Conservation (phyloP, 768 basidiomycete species). For the Suillus occidentalis region DNA sequence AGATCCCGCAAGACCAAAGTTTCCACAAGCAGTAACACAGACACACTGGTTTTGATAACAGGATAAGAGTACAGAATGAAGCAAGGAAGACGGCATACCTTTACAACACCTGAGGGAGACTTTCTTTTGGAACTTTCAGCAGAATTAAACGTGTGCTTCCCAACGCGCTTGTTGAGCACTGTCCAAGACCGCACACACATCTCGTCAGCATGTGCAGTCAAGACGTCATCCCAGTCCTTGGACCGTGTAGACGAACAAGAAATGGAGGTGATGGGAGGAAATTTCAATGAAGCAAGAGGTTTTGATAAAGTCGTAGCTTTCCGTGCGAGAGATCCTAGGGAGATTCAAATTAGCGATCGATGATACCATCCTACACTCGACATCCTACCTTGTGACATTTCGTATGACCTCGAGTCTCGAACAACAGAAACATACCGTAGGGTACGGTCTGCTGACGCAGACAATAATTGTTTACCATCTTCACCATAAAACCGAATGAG, state of each 20-base stretch:
- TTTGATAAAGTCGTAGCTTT: slow-evolving; percentile 79
- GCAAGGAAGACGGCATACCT: slow-evolving; percentile 45
- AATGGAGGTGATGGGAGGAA: slow-evolving; percentile 75
- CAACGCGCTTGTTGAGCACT: slow-evolving; percentile 76
- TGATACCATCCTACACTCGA: not conserved
- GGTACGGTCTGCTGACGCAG: slow-evolving; percentile 86
- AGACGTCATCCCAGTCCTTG: slow-evolving; percentile 97
- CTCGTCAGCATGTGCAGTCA: slow-evolving; percentile 89
- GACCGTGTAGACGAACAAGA: slow-evolving; percentile 77
- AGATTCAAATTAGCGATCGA: slow-evolving; percentile 8
- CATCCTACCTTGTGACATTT: slow-evolving; percentile 85
- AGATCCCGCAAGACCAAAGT: slow-evolving; percentile 86
- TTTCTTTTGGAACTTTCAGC: slow-evolving; percentile 49
- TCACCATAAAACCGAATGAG: slow-evolving; percentile 93
- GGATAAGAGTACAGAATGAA: not conserved
- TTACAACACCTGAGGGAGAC: slow-evolving; percentile 59
- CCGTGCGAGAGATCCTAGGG: slow-evolving; percentile 76
- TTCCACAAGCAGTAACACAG: slow-evolving; percentile 92
- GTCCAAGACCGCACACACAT: slow-evolving; percentile 85
- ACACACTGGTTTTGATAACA: slow-evolving; percentile 52
- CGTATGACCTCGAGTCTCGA: slow-evolving; percentile 91
- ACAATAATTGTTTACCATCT: slow-evolving; percentile 94
- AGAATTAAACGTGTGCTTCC: slow-evolving; percentile 70
- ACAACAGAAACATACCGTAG: slow-evolving; percentile 91
- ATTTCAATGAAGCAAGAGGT: slow-evolving; percentile 79